Percentiles rank a stretch among this genome's conserved stretches.
Evolutionary conservation across 208 protist genomes (phyloP).

Genomic region (Leishmania guyanensis): DNA sequence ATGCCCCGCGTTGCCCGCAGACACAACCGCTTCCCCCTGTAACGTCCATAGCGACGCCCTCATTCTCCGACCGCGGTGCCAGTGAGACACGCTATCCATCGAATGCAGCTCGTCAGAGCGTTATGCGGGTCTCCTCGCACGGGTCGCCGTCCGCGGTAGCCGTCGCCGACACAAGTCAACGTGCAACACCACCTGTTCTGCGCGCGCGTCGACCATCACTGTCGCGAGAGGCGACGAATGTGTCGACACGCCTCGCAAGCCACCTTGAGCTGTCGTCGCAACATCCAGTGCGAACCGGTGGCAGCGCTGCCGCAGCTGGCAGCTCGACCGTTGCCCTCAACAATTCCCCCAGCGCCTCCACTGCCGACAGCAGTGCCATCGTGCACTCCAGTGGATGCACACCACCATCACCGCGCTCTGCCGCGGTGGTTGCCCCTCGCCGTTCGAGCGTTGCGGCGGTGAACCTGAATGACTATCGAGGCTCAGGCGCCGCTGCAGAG

Average conservation of each 20-base stretch:
- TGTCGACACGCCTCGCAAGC: constrained; percentile 8
- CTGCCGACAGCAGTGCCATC: background rate
- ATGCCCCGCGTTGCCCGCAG: background rate
- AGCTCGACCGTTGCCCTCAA: constrained; percentile 1
- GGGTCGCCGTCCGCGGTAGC: background rate
- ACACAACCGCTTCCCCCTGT: background rate
- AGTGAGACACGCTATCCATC: background rate
- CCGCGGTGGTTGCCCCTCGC: constrained; percentile 25
- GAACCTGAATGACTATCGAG: constrained; percentile 11
- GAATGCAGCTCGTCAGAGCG: background rate
- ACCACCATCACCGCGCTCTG: constrained; percentile 10
- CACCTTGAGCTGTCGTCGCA: constrained; percentile 13
- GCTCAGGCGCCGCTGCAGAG: background rate
- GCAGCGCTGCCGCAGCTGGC: background rate
- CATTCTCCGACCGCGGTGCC: background rate
- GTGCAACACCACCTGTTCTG: background rate
- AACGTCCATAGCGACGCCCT: background rate
- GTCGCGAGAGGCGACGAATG: constrained; percentile 19
- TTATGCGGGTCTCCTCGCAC: background rate
- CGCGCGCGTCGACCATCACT: constrained; percentile 11
- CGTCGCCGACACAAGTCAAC: background rate
- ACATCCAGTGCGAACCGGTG: background rate
- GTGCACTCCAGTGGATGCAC: background rate
- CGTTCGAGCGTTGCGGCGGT: constrained; percentile 28
- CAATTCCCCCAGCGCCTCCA: background rate